Base-by-base conservation (phyloP, 148 eudicot species). In the Dianthus caryophyllus region DNA sequence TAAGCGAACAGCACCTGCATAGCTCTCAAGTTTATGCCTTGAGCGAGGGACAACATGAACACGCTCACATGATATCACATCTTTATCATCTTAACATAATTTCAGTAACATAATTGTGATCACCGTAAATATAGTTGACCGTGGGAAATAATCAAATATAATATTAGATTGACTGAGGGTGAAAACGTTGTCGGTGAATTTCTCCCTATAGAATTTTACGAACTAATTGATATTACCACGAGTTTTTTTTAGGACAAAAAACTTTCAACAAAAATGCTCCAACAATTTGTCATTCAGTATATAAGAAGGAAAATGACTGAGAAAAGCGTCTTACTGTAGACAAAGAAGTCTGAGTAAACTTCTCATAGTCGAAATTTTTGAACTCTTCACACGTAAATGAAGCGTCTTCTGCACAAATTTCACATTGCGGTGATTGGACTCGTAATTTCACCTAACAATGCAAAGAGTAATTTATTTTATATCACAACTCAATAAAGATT, bases 391-490 rank as follows among this genome's bases (percentile, higher is more conserved):
- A 67, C 5, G 82, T 81, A 67, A 94, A 81, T 27, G 72, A 64
- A 13, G 89, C 60, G 57, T 81, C 76, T 72, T 90, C 96, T 78
- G 96, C 93, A 76, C 99, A 94, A 75, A 82, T 86, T 78, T 86
- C 86, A 73, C 99, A 94, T 48, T 82, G 83, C 9, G 47, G 72
- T 65, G 96, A 90, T 65, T 83, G 88, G 64, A 88, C 97, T 75
- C 99, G 85, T 65, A 94, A 82, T 80, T 90, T 94, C 72, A 94
- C 99, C 99, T 94, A 67, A 29, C 22, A 63, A 77, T 67, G 15
- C 43, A 61, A 33, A 59, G 39, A 33, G 39, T 31, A 1, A 9
- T 29, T 16, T 12, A 61, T 57, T 36, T 27, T n/a, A 31, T 5
- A 68, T 22, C 49, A 14, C 57, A 5, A 53, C 24, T 7, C 53